Evolutionary conservation across 441 rosid species (phyloP), one percentile per base, ranked within the genome.

Genomic region (Rhodomyrtus psidioides): DNA sequence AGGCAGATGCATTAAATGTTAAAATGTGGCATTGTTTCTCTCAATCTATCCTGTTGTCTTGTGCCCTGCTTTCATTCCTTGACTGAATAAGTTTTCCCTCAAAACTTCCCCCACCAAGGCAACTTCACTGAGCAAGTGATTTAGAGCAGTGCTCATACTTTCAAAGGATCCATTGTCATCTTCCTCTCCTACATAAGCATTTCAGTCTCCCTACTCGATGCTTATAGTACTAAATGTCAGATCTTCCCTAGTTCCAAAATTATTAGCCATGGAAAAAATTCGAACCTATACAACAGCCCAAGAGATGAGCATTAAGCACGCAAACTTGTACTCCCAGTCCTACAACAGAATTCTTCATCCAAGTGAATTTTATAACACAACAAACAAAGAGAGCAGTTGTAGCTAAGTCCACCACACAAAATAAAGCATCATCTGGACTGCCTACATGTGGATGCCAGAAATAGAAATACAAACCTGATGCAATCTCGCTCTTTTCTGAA

Each of bases 401-500:
- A 62, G 75, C 44, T 17, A 62, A 62, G 44, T 30, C 13, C 75
- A 30, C 34, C 44, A 62, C 44, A 30, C 24, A 62, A 62, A 39
- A 70, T 21, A 70, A 70, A 39, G 49, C 49, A 21, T 70, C 79
- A 23, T 39, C 79, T 70, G 16, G 9, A 12, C 1, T 24, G 23
- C 39, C n/a, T 70, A 70, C 16, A 1, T 8, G n/a, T 10, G n/a
- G 49, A 70, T 39, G 79, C 7, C 16, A 39, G 79, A 6, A 49
- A 49, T 54, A n/a, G 39, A 82, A 28, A 82, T 62, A 76, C 84
- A 85, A 76, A 96, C 99, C 98, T 95, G 94, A 89, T 94, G 94
- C 39, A 91, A 59, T 81, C 94, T 91, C 44, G 94, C 96, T 90
- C 99, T 95, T 92, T 94, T 96, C 93, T 89, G 94, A 90, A 97